A percentile compares a stretch with the other conserved stretches of the same genome.
phyloP scores from a whole-genome alignment of 78 protist species.

The Dictyostelium capitatum region DNA sequence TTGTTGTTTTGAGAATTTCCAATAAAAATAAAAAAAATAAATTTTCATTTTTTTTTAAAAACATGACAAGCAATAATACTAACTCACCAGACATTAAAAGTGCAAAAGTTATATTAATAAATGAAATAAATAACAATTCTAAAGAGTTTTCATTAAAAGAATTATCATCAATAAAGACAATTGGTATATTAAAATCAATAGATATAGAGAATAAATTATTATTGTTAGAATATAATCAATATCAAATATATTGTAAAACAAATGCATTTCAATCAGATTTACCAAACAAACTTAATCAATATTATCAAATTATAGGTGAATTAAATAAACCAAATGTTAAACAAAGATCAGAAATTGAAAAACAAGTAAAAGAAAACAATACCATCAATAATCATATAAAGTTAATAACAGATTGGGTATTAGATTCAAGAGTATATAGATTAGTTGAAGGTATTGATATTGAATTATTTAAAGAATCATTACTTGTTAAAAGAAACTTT shows the following conservation, averaged over 20 bases:
- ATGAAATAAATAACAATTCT: background rate
- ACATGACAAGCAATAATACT: background rate
- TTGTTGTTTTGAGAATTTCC: no score
- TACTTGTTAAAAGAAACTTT: background rate
- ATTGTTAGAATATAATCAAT: background rate
- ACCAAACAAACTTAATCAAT: background rate
- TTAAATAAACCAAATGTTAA: constrained; percentile 4
- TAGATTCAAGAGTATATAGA: constrained; percentile 9
- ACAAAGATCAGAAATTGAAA: background rate
- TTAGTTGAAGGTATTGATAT: background rate
- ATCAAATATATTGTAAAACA: background rate
- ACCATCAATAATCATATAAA: background rate
- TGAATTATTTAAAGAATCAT: background rate
- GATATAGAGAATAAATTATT: background rate
- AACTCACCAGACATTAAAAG: background rate
- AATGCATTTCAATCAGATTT: background rate
- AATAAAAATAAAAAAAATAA: no score
- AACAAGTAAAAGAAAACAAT: background rate
- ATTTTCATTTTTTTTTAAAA: background rate
- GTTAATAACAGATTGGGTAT: background rate
- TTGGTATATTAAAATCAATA: background rate
- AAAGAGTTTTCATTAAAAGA: constrained; percentile 6
- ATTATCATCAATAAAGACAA: background rate
- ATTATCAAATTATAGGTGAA: constrained; percentile 25
- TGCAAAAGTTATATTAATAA: background rate